A percentile compares a stretch with the other conserved stretches of the same genome.
Evolutionary conservation across 2,329 filamentous ascomycete genomes (phyloP).

Genomic region (Lizonia empirigonia): DNA sequence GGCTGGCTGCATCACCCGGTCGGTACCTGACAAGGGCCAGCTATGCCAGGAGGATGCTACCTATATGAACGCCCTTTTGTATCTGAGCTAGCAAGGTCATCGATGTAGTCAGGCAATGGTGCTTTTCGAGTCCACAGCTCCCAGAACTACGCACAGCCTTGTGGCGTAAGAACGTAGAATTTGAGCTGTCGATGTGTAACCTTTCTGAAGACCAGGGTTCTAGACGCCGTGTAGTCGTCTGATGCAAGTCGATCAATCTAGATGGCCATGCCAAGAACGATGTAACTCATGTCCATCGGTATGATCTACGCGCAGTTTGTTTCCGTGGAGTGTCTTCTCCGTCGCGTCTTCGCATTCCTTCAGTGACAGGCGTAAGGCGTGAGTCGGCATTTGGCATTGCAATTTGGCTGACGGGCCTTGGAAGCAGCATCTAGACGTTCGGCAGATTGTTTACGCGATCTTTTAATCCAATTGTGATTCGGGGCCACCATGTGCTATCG

Average conservation of each 20-base stretch:
- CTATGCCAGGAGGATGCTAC: neutral
- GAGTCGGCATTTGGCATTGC: neutral
- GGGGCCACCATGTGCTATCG: too few species aligned
- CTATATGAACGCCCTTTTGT: neutral
- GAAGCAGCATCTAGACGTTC: neutral
- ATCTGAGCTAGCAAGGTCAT: neutral
- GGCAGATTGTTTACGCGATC: neutral
- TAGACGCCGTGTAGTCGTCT: neutral
- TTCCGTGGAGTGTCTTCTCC: neutral
- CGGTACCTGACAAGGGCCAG: neutral
- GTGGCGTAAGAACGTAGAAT: neutral
- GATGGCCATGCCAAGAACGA: neutral
- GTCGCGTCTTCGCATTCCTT: conserved; percentile 1
- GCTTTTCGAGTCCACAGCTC: neutral
- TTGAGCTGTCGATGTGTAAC: neutral
- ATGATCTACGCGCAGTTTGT: neutral
- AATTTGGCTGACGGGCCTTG: neutral
- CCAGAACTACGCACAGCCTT: neutral
- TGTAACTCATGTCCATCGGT: neutral
- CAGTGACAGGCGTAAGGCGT: neutral
- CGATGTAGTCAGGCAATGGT: neutral
- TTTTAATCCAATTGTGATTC: too few species aligned
- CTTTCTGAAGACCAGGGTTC: neutral
- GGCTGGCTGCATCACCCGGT: conserved; percentile 1
- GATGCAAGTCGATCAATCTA: conserved; percentile 3